Conservation (phyloP, 345 rosid species). For the Barbarea vulgaris region DNA sequence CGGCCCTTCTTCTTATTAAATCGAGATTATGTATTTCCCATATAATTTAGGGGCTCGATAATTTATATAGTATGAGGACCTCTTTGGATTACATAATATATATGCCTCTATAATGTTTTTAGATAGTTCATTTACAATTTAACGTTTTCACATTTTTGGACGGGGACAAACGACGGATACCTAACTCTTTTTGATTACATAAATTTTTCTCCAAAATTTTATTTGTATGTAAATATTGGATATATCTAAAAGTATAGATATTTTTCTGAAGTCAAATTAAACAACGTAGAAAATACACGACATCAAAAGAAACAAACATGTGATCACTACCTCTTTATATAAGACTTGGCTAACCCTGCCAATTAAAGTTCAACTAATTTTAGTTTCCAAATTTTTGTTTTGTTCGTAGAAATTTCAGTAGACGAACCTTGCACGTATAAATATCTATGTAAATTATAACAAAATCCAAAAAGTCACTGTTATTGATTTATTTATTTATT, state of each 20-base stretch:
- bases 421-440: constrained; percentile 17
- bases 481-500: neutral
- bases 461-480: constrained; percentile 15
- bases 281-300: too few relatives aligned
- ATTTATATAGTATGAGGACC: neutral
- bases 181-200: neutral
- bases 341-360: neutral
- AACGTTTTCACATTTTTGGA: neutral
- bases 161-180: too few relatives aligned
- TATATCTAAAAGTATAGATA: neutral
- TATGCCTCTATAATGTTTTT: neutral
- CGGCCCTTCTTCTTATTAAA: neutral
- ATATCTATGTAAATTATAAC: neutral
- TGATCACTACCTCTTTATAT: neutral
- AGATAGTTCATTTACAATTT: neutral
- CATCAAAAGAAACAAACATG: too few relatives aligned
- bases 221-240: neutral
- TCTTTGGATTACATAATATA: neutral
- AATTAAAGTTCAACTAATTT: neutral
- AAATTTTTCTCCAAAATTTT: too few relatives aligned
- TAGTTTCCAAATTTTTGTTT: constrained; percentile 3
- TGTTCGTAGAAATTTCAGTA: neutral
- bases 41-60: too few relatives aligned
- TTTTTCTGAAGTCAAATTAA: too few relatives aligned
- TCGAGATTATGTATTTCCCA: neutral